Evolutionary conservation across 148 eudicot species (phyloP).

Genomic region (Camellia sinensis): DNA sequence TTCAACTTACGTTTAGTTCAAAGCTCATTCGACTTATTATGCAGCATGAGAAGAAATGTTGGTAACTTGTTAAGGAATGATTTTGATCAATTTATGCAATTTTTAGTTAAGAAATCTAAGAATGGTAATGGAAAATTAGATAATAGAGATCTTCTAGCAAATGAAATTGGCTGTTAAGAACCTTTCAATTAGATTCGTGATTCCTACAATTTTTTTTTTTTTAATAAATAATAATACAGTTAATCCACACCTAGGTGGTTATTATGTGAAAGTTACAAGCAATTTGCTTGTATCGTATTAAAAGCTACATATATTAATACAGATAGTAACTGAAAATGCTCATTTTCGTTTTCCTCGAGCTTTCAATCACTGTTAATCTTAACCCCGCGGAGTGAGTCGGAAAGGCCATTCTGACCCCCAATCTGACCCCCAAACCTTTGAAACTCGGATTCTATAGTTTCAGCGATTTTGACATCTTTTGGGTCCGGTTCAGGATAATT

Average conservation of each 20-base stretch:
- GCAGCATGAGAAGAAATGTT: too few species aligned
- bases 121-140: too few species aligned
- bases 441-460: slow-evolving; percentile 64
- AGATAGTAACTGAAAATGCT: background rate
- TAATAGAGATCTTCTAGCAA: background rate
- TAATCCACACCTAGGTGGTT: background rate
- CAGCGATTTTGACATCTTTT: slow-evolving; percentile 65
- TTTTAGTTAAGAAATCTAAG: too few species aligned
- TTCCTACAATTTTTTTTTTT: background rate
- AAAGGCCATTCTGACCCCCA: slow-evolving; percentile 42
- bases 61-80: too few species aligned
- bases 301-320: too few species aligned
- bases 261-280: background rate
- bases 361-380: slow-evolving; percentile 53
- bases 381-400: slow-evolving; percentile 41
- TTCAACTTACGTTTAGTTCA: too few species aligned
- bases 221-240: background rate
- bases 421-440: slow-evolving; percentile 54
- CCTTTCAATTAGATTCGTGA: background rate
- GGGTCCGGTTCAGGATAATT: slow-evolving; percentile 72
- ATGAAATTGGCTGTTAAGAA: background rate
- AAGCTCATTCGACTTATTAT: too few species aligned
- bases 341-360: background rate
- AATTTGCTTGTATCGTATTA: background rate
- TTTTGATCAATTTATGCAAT: too few species aligned